Evolutionary conservation across 495 filamentous ascomycete genomes (phyloP).

Genomic region (Aspergillus heteromorphus): DNA sequence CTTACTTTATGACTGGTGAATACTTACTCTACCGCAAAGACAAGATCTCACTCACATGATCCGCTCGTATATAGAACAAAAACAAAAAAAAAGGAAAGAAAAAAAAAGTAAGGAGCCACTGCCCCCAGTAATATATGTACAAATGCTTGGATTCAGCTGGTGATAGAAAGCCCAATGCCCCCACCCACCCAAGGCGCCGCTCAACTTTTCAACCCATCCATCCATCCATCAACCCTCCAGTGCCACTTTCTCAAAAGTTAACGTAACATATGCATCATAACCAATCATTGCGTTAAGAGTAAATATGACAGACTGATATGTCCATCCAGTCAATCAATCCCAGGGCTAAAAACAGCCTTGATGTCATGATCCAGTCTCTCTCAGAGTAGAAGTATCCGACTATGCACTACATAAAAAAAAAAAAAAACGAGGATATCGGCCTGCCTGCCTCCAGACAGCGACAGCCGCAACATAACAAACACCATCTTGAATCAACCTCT

Average conservation of each 20-base stretch:
- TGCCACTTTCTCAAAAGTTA: not conserved
- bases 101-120: not conserved
- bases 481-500: not conserved
- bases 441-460: not conserved
- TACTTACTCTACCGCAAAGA: too few relatives aligned
- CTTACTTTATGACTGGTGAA: too few relatives aligned
- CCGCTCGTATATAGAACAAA: not conserved
- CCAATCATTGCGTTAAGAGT: not conserved
- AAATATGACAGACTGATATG: not conserved
- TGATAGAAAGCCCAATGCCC: not conserved
- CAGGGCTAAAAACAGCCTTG: not conserved
- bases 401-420: not conserved
- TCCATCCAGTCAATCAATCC: not conserved
- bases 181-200: not conserved
- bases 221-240: not conserved
- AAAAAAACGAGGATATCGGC: too few relatives aligned
- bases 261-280: not conserved
- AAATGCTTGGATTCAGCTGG: not conserved
- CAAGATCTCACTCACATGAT: not conserved
- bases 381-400: not conserved
- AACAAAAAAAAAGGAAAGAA: not conserved
- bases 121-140: not conserved
- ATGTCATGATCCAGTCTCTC: not conserved
- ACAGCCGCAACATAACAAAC: not conserved
- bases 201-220: not conserved